Percentiles rank a stretch among this genome's conserved stretches.
These are phyloP conservation scores for Lasiodiplodia citricola DNA, from an alignment of 2,329 filamentous ascomycete species.

Conservation along the genomic window DNA sequence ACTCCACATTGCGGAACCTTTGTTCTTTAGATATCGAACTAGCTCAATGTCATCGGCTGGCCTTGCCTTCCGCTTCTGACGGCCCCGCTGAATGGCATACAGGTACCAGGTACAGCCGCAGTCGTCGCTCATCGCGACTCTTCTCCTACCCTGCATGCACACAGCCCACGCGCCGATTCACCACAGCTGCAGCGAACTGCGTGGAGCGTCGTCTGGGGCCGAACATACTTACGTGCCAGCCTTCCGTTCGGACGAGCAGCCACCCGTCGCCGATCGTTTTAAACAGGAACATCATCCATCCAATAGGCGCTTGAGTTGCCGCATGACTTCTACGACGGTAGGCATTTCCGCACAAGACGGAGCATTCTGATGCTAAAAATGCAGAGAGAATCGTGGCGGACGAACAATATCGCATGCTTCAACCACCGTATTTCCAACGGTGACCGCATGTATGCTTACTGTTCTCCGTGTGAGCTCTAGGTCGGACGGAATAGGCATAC, in stretches of 20 bases:
- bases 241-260: background rate
- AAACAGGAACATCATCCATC: background rate
- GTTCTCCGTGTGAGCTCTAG: background rate
- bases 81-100: background rate
- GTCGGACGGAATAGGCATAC: too few species aligned
- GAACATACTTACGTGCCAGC: background rate
- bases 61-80: background rate
- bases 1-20: background rate
- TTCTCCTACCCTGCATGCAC: background rate
- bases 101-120: slow-evolving; percentile 8
- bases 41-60: background rate
- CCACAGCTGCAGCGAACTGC: background rate
- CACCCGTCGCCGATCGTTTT: background rate
- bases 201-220: background rate
- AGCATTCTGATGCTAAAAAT: background rate
- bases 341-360: background rate
- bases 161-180: background rate
- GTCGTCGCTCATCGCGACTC: slow-evolving; percentile 2
- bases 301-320: background rate
- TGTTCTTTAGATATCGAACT: background rate
- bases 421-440: too few species aligned
- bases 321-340: background rate
- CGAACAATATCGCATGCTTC: background rate
- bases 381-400: background rate
- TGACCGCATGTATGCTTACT: background rate